Base-by-base conservation (phyloP, 495 filamentous ascomycete species). In the Aspergillus leporis region DNA sequence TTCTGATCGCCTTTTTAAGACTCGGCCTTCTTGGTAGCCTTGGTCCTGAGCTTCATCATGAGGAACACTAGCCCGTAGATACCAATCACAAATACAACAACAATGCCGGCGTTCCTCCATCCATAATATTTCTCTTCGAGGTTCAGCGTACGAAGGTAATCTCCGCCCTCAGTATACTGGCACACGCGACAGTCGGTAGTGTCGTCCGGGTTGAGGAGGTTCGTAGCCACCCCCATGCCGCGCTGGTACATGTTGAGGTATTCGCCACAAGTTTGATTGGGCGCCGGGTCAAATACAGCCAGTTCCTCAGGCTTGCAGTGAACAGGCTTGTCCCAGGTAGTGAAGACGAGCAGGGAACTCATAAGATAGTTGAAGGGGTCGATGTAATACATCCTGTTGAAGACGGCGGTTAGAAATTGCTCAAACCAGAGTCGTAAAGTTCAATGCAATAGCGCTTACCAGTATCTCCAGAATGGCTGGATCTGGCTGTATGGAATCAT, bases 321-420 rank as follows among this genome's bases (percentile, higher is more conserved):
- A 2, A 89, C 78, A 0, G 72, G 30, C 0, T 78, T 78, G 54
- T 87, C 85, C 53, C 76, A 86, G 16, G 89, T 68, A 9, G 71
- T 78, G 13, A 80, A 80, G 0, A 82, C 78, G 36, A 90, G 60
- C 69, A 90, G 78, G 40, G 78, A 78, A 54, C 76, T 78, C 49
- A 90, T 83, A 6, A 89, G 70, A 59, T 92, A 91, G 19, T 85
- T 88, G 65, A 90, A 84, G 6, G 89, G 88, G 32, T 85, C 87
- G 59, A 89, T 70, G 53, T 79, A 85, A 71, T 91, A 91, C 61
- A 89, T 87, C n/a, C n/a, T n/a, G n/a, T n/a, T n/a, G n/a, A n/a
- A n/a, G n/a, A n/a, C n/a, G n/a, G n/a, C n/a, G n/a, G n/a, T n/a
- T n/a, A n/a, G n/a, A n/a, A n/a, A n/a, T n/a, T n/a, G n/a, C n/a